Evolutionary conservation across 768 basidiomycete genomes (phyloP).

Genomic region (Leucocoprinus leucothites): DNA sequence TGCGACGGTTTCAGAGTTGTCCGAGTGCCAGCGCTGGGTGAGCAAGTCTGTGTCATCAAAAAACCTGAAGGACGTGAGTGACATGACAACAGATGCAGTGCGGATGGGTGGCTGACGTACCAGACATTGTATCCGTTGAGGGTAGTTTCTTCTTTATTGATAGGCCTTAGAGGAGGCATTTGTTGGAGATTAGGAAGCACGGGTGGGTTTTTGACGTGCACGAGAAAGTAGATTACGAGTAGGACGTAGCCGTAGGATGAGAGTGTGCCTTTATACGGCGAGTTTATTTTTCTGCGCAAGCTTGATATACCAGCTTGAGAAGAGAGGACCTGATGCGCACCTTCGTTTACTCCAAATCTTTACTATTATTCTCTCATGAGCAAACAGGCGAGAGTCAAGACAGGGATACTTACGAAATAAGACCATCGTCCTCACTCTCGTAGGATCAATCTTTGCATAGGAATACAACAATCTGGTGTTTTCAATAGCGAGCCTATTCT

Average conservation of each 20-base stretch:
- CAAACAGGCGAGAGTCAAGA: slow-evolving; percentile 7
- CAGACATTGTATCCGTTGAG: slow-evolving; percentile 81
- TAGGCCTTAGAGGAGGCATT: slow-evolving; percentile 87
- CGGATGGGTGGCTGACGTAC: slow-evolving; percentile 30
- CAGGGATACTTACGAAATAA: slow-evolving; percentile 78
- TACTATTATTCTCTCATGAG: too few relatives aligned
- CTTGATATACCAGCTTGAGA: slow-evolving; percentile 8
- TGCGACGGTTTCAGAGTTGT: slow-evolving; percentile 88
- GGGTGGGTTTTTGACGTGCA: slow-evolving; percentile 96
- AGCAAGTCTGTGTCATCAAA: slow-evolving; percentile 96
- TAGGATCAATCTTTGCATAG: slow-evolving; percentile 96
- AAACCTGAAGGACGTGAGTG: slow-evolving; percentile 54
- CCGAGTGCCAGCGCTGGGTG: slow-evolving; percentile 90
- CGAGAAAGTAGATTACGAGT: slow-evolving; percentile 95
- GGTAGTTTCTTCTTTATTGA: slow-evolving; percentile 79
- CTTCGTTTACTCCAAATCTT: slow-evolving; percentile 99
- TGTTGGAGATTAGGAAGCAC: slow-evolving; percentile 95
- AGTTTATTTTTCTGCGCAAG: slow-evolving; percentile 86
- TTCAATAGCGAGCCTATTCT: slow-evolving; percentile 94
- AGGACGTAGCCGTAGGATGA: slow-evolving; percentile 98
- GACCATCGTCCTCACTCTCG: slow-evolving; percentile 89
- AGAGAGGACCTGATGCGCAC: slow-evolving; percentile 32
- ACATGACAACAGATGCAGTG: slow-evolving; percentile 6
- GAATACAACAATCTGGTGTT: slow-evolving; percentile 95
- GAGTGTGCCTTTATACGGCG: slow-evolving; percentile 94